phyloP scores from a whole-genome alignment of 1,284 basidiomycete species.

The Ganoderma meredithae region DNA sequence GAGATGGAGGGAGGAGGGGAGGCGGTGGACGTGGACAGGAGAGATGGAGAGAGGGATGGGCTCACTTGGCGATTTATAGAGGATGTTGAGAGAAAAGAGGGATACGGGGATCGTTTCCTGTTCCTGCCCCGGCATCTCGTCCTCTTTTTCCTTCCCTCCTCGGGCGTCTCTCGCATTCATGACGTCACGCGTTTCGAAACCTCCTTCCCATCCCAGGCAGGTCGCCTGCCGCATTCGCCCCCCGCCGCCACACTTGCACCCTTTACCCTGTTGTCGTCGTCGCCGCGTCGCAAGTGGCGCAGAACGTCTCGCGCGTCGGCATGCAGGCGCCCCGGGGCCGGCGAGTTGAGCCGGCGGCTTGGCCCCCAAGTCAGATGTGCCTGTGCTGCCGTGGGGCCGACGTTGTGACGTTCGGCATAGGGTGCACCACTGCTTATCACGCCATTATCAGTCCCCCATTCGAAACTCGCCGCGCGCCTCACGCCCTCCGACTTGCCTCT shows the following conservation, averaged over 20 bases:
- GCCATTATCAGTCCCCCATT: conserved; percentile 36
- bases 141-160: conserved; percentile 15
- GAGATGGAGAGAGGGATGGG: conserved; percentile 8
- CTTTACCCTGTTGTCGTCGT: background rate
- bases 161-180: conserved; percentile 14
- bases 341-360: background rate
- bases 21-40: background rate
- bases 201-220: conserved; percentile 19
- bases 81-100: conserved; percentile 22
- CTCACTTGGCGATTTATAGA: conserved; percentile 22
- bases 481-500: conserved; percentile 24
- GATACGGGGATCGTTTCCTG: conserved; percentile 15
- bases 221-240: conserved; percentile 20
- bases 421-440: conserved; percentile 26
- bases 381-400: conserved; percentile 2
- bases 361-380: conserved; percentile 16
- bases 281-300: background rate
- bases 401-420: conserved; percentile 15
- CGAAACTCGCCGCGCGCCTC: conserved; percentile 15
- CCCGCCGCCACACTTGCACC: background rate
- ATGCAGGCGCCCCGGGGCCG: conserved; percentile 6
- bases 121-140: conserved; percentile 4
- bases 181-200: conserved; percentile 32
- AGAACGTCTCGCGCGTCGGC: background rate
- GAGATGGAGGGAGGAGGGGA: background rate